phyloP scores from a whole-genome alignment of 176 grass and related monocot genomes.

The Eragrostis nindensis region DNA sequence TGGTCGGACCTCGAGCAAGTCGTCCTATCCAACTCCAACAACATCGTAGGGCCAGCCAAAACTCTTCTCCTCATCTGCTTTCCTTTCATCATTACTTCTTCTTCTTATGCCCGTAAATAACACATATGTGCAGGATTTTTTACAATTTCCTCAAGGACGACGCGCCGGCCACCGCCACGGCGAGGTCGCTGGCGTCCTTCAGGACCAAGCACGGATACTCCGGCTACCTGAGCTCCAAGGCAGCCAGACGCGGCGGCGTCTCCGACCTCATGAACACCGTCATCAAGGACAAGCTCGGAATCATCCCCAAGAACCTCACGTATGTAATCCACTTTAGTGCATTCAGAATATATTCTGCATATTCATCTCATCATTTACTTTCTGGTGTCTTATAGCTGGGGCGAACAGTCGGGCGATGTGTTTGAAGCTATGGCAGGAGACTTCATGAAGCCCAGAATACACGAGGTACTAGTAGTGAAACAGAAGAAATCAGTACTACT shows the following conservation, averaged over 20 bases:
- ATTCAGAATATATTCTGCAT: neutral
- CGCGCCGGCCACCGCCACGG: neutral
- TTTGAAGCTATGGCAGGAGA: conserved; percentile 50
- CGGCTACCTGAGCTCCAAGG: conserved; percentile 58
- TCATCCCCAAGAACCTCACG: conserved; percentile 69
- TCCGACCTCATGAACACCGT: conserved; percentile 64
- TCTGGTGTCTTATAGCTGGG: conserved; percentile 44
- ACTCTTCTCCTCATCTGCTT: neutral
- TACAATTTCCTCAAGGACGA: conserved; percentile 86
- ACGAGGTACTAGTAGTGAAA: too few species aligned
- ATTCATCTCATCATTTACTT: neutral
- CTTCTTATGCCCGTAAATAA: too few species aligned
- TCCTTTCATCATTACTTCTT: neutral
- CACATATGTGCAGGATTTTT: conserved; percentile 62
- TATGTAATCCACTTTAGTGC: neutral
- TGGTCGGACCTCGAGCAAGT: conserved; percentile 61
- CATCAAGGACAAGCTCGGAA: conserved; percentile 75
- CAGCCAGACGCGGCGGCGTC: conserved; percentile 14
- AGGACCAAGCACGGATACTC: conserved; percentile 44
- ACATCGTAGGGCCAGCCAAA: conserved; percentile 48
- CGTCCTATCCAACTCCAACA: conserved; percentile 46
- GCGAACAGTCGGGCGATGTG: conserved; percentile 58
- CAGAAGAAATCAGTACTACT: too few species aligned
- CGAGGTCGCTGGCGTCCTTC: conserved; percentile 27
- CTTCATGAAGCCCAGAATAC: conserved; percentile 86